phyloP scores from a whole-genome alignment of 768 basidiomycete genomes.

The Tylopilus cervinicoccineus region DNA sequence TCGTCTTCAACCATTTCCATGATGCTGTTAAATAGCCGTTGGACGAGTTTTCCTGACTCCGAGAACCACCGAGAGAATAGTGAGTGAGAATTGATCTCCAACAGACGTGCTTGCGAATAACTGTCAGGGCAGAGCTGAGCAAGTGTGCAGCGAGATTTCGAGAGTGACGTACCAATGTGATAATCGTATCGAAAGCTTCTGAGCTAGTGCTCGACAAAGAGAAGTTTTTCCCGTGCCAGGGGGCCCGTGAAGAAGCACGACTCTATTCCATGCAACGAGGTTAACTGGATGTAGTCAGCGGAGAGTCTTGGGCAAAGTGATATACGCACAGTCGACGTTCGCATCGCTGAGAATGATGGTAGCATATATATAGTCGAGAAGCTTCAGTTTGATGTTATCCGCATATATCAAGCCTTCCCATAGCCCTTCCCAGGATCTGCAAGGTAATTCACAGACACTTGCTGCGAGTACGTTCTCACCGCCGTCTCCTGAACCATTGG shows the following conservation, averaged over 20 bases:
- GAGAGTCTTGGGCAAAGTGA: neutral
- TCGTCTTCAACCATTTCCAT: conserved; percentile 92
- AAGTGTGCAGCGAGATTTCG: neutral
- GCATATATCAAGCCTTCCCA: conserved; percentile 92
- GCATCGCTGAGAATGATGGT: conserved; percentile 92
- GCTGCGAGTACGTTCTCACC: conserved; percentile 79
- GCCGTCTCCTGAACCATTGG: conserved; percentile 53
- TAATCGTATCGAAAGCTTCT: conserved; percentile 89
- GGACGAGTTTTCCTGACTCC: conserved; percentile 97
- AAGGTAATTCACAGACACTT: conserved; percentile 85
- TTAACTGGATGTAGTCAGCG: conserved; percentile 53
- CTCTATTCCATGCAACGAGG: conserved; percentile 92
- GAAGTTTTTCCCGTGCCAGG: conserved; percentile 98
- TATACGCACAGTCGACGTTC: conserved; percentile 68
- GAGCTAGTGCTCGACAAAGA: conserved; percentile 89
- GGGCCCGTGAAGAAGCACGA: conserved; percentile 92
- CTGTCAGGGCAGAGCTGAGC: conserved; percentile 36
- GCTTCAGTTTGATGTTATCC: conserved; percentile 76
- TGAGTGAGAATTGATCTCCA: conserved; percentile 98
- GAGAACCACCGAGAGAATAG: conserved; percentile 99
- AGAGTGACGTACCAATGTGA: conserved; percentile 60
- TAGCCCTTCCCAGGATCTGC: conserved; percentile 78
- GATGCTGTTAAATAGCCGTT: conserved; percentile 84
- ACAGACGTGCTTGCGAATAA: conserved; percentile 79
- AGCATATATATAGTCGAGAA: conserved; percentile 93